Evolutionary conservation across 148 eudicot species (phyloP), one percentile per base, ranked within the genome.

Genomic region (Selenicereus undatus): DNA sequence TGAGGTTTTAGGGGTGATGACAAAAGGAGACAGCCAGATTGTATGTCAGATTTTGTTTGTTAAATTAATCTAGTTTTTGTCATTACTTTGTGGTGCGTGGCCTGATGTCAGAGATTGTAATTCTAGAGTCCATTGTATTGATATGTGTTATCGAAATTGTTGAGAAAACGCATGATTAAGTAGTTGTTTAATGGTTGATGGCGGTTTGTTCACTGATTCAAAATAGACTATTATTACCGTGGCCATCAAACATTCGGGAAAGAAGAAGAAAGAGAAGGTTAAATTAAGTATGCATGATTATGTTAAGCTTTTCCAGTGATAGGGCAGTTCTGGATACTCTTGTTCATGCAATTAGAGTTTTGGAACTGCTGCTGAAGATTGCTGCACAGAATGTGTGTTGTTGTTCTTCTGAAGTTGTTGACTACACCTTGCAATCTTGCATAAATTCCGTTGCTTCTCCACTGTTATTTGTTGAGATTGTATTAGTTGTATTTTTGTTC

Each of bases 1-100:
- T 84, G 98, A 96, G 89, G 95, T 92, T 65, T 82, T 96, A 81
- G 99, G 99, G 78, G 93, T 93, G 81, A 84, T 91, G 93, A 96
- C 99, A 27, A 88, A 88, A 87, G 94, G 97, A 84, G 84, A 84
- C 76, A 93, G 98, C 74, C 99, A 96, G 85, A 88, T 96, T 86
- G 99, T 96, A 91, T 30, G 95, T 81, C 76, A 70, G 60, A 62
- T 17, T 78, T 66, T 66, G 22, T 48, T 76, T 73, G 66, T 71
- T 26, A 77, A n/a, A 12, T 51, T 29, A 54, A 51, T 48, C 42
- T 71, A 29, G 7, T 68, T 52, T n/a, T 58, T 76, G 72, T 56
- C 73, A 73, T 54, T 80, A 74, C 77, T 80, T 24, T 60, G 3
- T 36, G 3, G 12, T 66, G 24, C 52, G 8, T 51, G 74, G 73